These are phyloP conservation scores for Nakazawaea ernobii DNA, from an alignment of 805 yeast species.

Conservation along the genomic window DNA sequence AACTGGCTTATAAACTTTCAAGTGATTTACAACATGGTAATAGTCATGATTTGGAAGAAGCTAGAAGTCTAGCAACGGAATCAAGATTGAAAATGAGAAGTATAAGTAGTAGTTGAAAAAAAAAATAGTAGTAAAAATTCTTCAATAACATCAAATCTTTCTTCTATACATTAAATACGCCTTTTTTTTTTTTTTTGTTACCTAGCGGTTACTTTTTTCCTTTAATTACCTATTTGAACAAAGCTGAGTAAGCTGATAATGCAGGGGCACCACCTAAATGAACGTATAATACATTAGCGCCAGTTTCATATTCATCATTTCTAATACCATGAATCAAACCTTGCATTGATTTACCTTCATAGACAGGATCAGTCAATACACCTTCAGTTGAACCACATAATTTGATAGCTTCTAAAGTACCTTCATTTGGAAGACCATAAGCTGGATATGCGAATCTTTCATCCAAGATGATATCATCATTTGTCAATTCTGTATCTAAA, in stretches of 20 bases:
- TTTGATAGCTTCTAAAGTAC: constrained; percentile 30
- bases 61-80: constrained; percentile 74
- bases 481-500: constrained; percentile 18
- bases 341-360: constrained; percentile 31
- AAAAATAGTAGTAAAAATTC: no score
- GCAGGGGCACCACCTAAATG: constrained; percentile 30
- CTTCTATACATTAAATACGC: no score
- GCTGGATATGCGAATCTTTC: constrained; percentile 28
- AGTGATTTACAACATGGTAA: constrained; percentile 64
- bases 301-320: constrained; percentile 22
- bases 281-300: constrained; percentile 24
- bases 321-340: constrained; percentile 23
- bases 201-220: no score
- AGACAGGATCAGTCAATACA: constrained; percentile 30
- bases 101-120: constrained; percentile 11
- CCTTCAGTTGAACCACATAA: constrained; percentile 29
- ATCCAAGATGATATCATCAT: constrained; percentile 23
- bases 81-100: constrained; percentile 49
- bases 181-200: no score
- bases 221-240: constrained; percentile 13
- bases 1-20: constrained; percentile 68
- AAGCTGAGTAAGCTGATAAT: constrained; percentile 22
- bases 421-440: constrained; percentile 30
- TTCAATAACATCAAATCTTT: background rate
- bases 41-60: constrained; percentile 87